Conservation (phyloP, 1,284 basidiomycete genomes). For the Apiotrichum akiyoshidainum region DNA sequence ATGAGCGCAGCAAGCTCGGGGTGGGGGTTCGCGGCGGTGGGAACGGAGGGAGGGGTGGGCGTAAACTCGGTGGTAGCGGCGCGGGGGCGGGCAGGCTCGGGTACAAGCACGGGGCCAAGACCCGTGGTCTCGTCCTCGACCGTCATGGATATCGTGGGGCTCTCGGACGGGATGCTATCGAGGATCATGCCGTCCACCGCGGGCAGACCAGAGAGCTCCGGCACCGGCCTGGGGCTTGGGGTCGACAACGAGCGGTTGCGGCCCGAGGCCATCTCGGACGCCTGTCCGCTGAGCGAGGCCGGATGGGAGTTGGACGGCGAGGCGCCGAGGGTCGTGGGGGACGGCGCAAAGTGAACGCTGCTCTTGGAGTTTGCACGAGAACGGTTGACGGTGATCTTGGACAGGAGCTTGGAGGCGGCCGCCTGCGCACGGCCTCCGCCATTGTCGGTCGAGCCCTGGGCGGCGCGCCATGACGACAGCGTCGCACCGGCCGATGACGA, state of each 20-base stretch:
- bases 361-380: conserved; percentile 23
- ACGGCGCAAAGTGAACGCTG: conserved; percentile 23
- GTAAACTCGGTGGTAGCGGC: background rate
- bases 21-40: conserved; percentile 3
- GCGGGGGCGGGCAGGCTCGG: too few relatives aligned
- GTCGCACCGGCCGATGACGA: conserved; percentile 20
- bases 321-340: conserved; percentile 13
- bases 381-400: conserved; percentile 31
- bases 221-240: conserved; percentile 5
- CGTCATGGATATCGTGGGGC: background rate
- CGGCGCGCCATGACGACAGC: conserved; percentile 19
- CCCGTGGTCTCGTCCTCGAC: too few relatives aligned
- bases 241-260: conserved; percentile 12
- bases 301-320: background rate
- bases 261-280: background rate
- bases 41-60: background rate
- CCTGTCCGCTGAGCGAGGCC: background rate
- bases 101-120: too few relatives aligned
- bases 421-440: conserved; percentile 20
- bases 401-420: conserved; percentile 33
- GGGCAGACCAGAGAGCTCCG: background rate
- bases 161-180: background rate
- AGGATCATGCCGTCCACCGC: background rate
- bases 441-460: background rate
- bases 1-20: conserved; percentile 4